phyloP scores from a whole-genome alignment of 371 early-diverging fungal species.

The Rhizopus arrhizus region DNA sequence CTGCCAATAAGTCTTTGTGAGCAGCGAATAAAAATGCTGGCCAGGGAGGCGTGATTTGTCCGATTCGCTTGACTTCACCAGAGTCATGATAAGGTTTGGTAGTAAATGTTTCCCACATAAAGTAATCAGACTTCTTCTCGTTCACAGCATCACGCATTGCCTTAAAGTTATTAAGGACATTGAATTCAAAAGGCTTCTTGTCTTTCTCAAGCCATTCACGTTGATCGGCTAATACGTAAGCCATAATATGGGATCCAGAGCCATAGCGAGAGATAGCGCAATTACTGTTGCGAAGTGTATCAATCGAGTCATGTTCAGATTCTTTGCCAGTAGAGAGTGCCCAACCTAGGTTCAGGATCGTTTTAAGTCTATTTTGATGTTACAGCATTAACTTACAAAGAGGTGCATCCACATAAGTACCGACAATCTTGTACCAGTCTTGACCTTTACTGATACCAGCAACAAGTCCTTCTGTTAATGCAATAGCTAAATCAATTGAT shows the following conservation, averaged over 20 bases:
- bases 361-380: not conserved
- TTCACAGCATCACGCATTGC: constrained; percentile 77
- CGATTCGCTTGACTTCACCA: constrained; percentile 70
- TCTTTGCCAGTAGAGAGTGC: constrained; percentile 64
- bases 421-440: constrained; percentile 68
- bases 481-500: constrained; percentile 77
- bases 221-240: constrained; percentile 73
- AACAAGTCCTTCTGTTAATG: constrained; percentile 85
- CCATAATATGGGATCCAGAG: constrained; percentile 86
- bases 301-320: constrained; percentile 54
- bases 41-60: constrained; percentile 86
- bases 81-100: constrained; percentile 82
- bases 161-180: constrained; percentile 69
- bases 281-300: constrained; percentile 60
- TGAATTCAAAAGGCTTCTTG: constrained; percentile 56
- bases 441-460: constrained; percentile 70
- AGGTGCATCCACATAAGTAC: constrained; percentile 76
- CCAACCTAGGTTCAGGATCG: constrained; percentile 58
- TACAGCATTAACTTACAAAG: constrained; percentile 55
- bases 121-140: constrained; percentile 67
- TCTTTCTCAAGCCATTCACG: constrained; percentile 63
- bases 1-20: constrained; percentile 45
- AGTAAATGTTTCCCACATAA: constrained; percentile 87
- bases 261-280: constrained; percentile 80
- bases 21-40: constrained; percentile 86